Evolutionary conservation across 1,139 yeast genomes (phyloP).

Genomic region (Blastobotrys niveus): DNA sequence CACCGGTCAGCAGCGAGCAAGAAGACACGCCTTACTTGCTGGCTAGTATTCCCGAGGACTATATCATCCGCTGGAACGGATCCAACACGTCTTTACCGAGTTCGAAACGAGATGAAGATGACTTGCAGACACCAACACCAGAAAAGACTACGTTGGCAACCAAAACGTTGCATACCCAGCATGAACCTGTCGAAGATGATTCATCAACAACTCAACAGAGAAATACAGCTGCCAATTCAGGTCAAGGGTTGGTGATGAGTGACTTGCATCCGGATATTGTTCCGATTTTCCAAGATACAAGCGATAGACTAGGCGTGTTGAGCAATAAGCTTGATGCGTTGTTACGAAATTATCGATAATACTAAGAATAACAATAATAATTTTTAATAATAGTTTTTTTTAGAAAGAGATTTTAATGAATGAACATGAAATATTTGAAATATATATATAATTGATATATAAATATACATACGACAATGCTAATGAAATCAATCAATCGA

Average conservation of each 20-base stretch:
- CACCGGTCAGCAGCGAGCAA: slow-evolving; percentile 22
- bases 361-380: too few species aligned
- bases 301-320: slow-evolving; percentile 27
- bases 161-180: slow-evolving; percentile 1
- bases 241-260: not conserved
- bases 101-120: not conserved
- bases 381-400: too few species aligned
- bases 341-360: slow-evolving; percentile 19
- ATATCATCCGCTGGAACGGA: slow-evolving; percentile 7
- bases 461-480: too few species aligned
- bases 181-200: not conserved
- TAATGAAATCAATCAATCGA: too few species aligned
- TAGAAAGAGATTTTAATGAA: too few species aligned
- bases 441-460: too few species aligned
- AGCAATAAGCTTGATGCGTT: slow-evolving; percentile 27
- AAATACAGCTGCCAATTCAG: not conserved
- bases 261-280: slow-evolving; percentile 31
- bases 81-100: slow-evolving; percentile 1
- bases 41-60: slow-evolving; percentile 13
- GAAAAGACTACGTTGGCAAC: not conserved
- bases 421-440: too few species aligned
- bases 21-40: slow-evolving; percentile 14
- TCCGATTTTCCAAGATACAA: slow-evolving; percentile 29
- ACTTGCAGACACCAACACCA: not conserved
- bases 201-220: not conserved